Percentiles rank a stretch among this genome's conserved stretches.
phyloP scores from a whole-genome alignment of 169 alveolate genomes.

The Plasmodium vinckei region DNA sequence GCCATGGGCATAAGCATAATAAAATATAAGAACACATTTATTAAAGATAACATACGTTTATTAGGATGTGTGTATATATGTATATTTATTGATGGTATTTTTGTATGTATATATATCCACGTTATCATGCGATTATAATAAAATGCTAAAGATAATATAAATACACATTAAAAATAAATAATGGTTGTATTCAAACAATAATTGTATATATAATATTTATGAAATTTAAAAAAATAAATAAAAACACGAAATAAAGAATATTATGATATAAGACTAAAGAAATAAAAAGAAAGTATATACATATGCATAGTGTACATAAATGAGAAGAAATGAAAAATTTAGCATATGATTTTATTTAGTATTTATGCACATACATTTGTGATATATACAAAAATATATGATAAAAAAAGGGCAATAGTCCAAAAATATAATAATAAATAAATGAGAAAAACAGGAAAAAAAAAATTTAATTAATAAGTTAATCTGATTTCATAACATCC shows the following conservation, averaged over 20 bases:
- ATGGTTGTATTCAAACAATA: slow-evolving; percentile 26
- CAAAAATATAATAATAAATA: not conserved
- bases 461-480: not conserved
- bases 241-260: slow-evolving; percentile 1
- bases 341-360: too few relatives aligned
- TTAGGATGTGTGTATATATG: slow-evolving; percentile 1
- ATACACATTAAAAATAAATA: slow-evolving; percentile 45
- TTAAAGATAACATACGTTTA: slow-evolving; percentile 20
- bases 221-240: slow-evolving; percentile 54
- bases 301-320: slow-evolving; percentile 6
- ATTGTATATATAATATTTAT: slow-evolving; percentile 19
- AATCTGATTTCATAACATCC: slow-evolving; percentile 56
- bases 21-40: slow-evolving; percentile 41
- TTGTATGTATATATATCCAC: not conserved
- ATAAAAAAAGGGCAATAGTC: too few relatives aligned
- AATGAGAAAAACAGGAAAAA: not conserved
- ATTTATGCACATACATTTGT: too few relatives aligned
- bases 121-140: slow-evolving; percentile 1
- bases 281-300: not conserved
- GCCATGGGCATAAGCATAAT: slow-evolving; percentile 6
- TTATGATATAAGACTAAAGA: slow-evolving; percentile 1
- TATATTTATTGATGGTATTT: too few relatives aligned
- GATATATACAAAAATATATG: too few relatives aligned
- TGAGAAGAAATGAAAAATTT: not conserved
- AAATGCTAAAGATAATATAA: not conserved